Base-by-base conservation (phyloP, 177 flowering plant species). In the Telopea speciosissima region DNA sequence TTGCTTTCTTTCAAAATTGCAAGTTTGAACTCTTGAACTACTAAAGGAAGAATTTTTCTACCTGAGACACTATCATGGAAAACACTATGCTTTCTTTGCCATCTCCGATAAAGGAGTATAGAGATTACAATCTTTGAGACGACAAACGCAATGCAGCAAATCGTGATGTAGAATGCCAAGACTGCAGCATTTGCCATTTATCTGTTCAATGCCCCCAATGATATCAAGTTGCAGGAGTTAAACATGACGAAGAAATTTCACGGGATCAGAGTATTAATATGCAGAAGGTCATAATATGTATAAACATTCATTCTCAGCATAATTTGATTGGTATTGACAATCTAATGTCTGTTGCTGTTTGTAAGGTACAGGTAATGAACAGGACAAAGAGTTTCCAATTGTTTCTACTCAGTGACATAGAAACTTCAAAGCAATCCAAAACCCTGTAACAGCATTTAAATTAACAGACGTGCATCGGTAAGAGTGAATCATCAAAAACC, bases 31-130 rank as follows among this genome's bases (percentile, higher is more conserved):
- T 19, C 42, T 63, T 63, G 1, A 63, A 31, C 10, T 16, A 28
- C 22, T 10, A 14, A 8, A 23, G n/a, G 23, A 21, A 63, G 0
- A 19, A 40, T 23, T 10, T 8, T 36, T 36, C 9, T 17, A 91
- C 93, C 93, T 79, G 89, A 80, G 74, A 80, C 72, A 62, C 82
- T 81, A 63, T 91, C 87, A 79, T 83, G 85, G 66, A 81, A 72
- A 45, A 84, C 79, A 74, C 73, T 73, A 24, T 84, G 82, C 81
- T 87, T 93, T 72, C 88, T 80, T 79, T 81, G 80, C 97, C 96
- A 93, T 73, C 93, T 79, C 26, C 77, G 79, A 31, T 93, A 93
- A 45, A 88, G 79, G 70, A 93, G 88, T 61, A 88, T 68, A 5
- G 90, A 76, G 62, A 91, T 80, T 11, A 86, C 45, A 40, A 88